These are phyloP conservation scores for Typha latifolia DNA, from an alignment of 176 grass and related monocot species.

Conservation along the genomic window DNA sequence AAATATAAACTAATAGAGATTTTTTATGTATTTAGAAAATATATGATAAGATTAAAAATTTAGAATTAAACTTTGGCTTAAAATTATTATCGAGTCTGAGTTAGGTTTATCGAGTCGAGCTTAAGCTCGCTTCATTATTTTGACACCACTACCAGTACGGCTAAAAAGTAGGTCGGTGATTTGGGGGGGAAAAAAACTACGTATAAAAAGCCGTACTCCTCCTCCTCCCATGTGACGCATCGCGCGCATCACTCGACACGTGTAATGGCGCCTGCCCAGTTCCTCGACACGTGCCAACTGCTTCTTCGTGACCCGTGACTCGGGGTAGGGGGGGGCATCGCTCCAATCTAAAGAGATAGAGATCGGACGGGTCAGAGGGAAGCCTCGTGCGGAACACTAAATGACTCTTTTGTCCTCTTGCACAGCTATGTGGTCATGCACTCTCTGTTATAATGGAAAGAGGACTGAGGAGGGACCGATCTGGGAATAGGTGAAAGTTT, in stretches of 20 bases:
- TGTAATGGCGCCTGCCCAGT: background rate
- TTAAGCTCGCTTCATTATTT: too few relatives aligned
- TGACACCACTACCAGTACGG: too few relatives aligned
- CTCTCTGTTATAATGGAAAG: background rate
- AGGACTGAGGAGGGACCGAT: background rate
- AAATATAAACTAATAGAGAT: too few relatives aligned
- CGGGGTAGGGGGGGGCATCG: too few relatives aligned
- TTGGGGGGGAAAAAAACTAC: background rate
- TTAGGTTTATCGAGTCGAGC: too few relatives aligned
- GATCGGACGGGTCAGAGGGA: background rate
- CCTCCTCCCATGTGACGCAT: background rate
- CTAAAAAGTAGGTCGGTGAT: too few relatives aligned
- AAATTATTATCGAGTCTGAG: too few relatives aligned
- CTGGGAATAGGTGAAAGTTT: background rate
- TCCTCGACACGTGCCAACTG: background rate
- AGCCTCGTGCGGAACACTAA: background rate
- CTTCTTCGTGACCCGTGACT: background rate
- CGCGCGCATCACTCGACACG: background rate
- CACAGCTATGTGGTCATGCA: background rate
- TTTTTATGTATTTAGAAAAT: too few relatives aligned
- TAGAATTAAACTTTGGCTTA: too few relatives aligned
- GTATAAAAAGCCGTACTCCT: background rate
- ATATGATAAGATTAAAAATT: too few relatives aligned
- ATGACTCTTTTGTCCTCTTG: background rate
- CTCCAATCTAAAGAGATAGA: background rate